Evolutionary conservation across 2,329 filamentous ascomycete genomes (phyloP), one percentile per base, ranked within the genome.

Genomic region (Ophiostoma perfectum): DNA sequence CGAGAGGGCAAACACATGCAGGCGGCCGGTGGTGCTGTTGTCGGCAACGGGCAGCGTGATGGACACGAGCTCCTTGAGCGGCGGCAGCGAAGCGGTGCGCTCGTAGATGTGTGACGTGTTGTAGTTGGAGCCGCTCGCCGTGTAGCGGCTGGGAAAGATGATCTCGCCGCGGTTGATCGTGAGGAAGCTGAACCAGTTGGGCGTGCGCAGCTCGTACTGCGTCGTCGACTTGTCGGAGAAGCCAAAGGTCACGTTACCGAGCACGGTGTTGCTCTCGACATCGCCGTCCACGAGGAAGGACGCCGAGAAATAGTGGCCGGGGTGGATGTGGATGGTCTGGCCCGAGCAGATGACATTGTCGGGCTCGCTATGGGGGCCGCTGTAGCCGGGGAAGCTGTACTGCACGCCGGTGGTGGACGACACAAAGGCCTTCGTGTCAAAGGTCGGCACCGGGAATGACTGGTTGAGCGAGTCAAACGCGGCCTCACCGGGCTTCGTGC

Each of bases 101-200:
- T 84, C 81, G 65, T 80, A 83, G 27, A 83, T 80, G 71, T 81
- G 78, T 4, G 78, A 77, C 3, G 75, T 77, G 70, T 82, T 82
- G 71, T 76, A 78, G 72, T 81, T 80, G 4, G 77, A 78, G 38
- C 76, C 76, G 55, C 78, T 76, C 2, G 72, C 47, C 0, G 80
- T 81, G 72, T 77, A 82, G 60, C 79, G 78, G 67, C 73, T 76
- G 0, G 81, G 80, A 66, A 79, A 78, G 38, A 81, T 76, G 67
- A 84, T 76, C 67, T 82, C 80, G 62, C 82, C 82, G 14, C 78
- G 77, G 66, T 80, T 79, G 38, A 69, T 65, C 14, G 70, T 68
- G 18, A 70, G 16, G 70, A 64, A 65, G 14, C 60, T 65, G 60
- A 63, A 68, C 62, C 60, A n/a, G 47, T 65, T 27, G 27, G 65